These are phyloP conservation scores for Manihot esculenta DNA, from an alignment of 441 rosid genomes.

Conservation along the genomic window DNA sequence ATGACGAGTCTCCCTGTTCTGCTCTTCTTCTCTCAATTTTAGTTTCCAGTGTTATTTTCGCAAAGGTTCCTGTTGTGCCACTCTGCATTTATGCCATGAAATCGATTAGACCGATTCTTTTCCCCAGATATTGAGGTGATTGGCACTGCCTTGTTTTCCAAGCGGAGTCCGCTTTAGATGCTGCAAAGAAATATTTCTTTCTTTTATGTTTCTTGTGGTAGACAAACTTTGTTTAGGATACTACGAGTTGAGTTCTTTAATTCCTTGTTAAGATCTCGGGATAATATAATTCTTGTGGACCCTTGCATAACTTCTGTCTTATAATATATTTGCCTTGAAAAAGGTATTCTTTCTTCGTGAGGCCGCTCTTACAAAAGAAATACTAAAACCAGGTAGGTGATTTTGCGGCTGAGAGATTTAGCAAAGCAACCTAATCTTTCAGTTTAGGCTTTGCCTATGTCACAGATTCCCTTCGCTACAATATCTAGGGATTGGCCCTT, in stretches of 20 bases:
- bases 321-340: background rate
- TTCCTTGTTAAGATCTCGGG: background rate
- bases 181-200: background rate
- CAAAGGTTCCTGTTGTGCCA: background rate
- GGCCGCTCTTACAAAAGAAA: conserved; percentile 37
- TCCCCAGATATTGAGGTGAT: background rate
- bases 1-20: background rate
- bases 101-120: background rate
- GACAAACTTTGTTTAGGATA: background rate
- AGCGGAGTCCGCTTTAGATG: background rate
- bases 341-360: conserved; percentile 64
- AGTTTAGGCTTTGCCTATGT: conserved; percentile 28
- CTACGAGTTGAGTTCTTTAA: background rate
- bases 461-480: conserved; percentile 27
- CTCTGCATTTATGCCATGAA: background rate
- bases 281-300: background rate
- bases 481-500: conserved; percentile 22
- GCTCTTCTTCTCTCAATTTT: background rate
- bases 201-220: background rate
- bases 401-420: conserved; percentile 47
- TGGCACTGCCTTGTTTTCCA: background rate
- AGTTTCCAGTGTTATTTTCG: background rate
- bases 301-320: background rate
- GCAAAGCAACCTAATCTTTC: conserved; percentile 42
- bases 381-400: conserved; percentile 50